Evolutionary conservation across 495 filamentous ascomycete genomes (phyloP).

Genomic region (Delitschia confertaspora): DNA sequence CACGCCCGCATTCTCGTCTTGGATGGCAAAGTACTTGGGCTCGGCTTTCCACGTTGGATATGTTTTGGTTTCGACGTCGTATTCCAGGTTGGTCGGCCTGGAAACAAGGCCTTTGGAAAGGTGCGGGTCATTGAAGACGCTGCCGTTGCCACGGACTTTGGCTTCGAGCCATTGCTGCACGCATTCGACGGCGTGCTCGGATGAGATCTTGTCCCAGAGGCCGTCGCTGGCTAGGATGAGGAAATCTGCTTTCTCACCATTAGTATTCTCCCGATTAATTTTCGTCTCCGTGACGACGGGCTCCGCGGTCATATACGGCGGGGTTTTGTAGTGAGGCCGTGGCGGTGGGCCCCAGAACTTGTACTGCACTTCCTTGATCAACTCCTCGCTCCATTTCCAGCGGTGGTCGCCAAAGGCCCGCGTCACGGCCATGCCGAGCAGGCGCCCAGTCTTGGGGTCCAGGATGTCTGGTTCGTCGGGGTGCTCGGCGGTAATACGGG

Average conservation of each 20-base stretch:
- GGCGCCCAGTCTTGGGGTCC: constrained; percentile 41
- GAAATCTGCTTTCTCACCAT: constrained; percentile 41
- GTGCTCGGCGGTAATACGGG: constrained; percentile 45
- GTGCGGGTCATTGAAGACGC: constrained; percentile 16
- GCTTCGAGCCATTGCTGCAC: constrained; percentile 48
- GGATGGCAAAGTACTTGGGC: constrained; percentile 40
- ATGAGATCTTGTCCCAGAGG: constrained; percentile 54
- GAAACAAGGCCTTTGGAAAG: constrained; percentile 7
- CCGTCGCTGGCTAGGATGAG: constrained; percentile 58
- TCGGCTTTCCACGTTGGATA: constrained; percentile 27
- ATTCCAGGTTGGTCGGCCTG: not conserved
- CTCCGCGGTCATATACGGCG: constrained; percentile 59
- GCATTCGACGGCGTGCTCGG: constrained; percentile 49
- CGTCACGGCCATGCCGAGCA: constrained; percentile 49
- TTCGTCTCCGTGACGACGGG: constrained; percentile 51
- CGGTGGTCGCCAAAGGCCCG: constrained; percentile 56
- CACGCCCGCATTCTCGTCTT: constrained; percentile 54
- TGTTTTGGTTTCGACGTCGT: constrained; percentile 16
- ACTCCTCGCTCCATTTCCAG: constrained; percentile 52
- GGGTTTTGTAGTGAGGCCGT: constrained; percentile 40
- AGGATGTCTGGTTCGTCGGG: constrained; percentile 48
- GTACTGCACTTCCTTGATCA: constrained; percentile 37
- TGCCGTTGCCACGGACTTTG: constrained; percentile 12
- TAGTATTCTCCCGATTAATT: constrained; percentile 33
- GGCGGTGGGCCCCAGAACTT: constrained; percentile 43